Percentiles rank a stretch among this genome's conserved stretches.
Conservation (phyloP, 768 basidiomycete genomes). For the Xerocomus brunneocitrinus region DNA sequence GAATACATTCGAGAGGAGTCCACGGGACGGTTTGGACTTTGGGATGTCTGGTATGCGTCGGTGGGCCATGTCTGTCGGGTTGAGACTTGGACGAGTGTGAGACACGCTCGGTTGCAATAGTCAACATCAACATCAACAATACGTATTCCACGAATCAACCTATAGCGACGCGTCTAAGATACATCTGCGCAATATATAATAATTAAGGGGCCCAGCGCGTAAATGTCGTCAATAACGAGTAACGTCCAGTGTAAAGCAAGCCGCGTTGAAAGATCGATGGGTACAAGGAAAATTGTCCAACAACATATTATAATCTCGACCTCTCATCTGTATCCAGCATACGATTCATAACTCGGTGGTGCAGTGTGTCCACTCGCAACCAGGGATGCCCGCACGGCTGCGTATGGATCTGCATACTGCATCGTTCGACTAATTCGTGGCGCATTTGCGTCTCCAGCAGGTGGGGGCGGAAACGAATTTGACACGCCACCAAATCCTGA, state of each 20-base stretch:
- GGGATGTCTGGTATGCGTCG: not conserved
- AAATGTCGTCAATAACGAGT: constrained; percentile 6
- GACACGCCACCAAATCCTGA: constrained; percentile 56
- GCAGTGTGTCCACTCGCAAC: constrained; percentile 26
- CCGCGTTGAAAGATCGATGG: constrained; percentile 4
- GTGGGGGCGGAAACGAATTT: constrained; percentile 31
- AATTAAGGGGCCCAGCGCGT: constrained; percentile 1
- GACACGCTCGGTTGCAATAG: constrained; percentile 12
- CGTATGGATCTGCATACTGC: constrained; percentile 90
- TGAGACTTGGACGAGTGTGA: constrained; percentile 10
- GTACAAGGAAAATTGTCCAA: constrained; percentile 11
- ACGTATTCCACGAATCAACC: too few relatives aligned
- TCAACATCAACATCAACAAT: constrained; percentile 5
- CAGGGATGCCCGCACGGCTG: constrained; percentile 67
- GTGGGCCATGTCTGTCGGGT: constrained; percentile 7
- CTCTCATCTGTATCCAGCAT: constrained; percentile 45
- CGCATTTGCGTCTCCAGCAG: constrained; percentile 29
- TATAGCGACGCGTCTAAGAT: constrained; percentile 2
- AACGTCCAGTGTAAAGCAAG: constrained; percentile 5
- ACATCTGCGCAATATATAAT: constrained; percentile 11
- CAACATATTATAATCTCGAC: not conserved
- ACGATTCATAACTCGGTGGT: constrained; percentile 53
- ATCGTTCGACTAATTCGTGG: constrained; percentile 80
- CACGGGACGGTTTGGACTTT: constrained; percentile 17
- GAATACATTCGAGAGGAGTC: constrained; percentile 60